Evolutionary conservation across 1,284 basidiomycete species (phyloP).

Genomic region (Paramarasmius palmivorus): DNA sequence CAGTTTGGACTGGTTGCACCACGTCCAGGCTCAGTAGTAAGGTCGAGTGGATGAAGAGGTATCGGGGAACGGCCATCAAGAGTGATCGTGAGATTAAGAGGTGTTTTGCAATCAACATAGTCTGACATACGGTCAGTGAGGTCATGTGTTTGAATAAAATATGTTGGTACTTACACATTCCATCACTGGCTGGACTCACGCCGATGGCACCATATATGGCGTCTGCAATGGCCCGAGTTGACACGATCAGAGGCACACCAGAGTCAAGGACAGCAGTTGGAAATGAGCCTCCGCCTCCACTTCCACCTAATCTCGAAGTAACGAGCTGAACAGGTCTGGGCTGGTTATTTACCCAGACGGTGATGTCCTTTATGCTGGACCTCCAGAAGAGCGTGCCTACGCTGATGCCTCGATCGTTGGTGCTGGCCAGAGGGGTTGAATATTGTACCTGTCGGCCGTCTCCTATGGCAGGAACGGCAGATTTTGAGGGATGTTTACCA

Average conservation of each 20-base stretch:
- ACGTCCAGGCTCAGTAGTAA: constrained; percentile 45
- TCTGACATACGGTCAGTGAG: constrained; percentile 37
- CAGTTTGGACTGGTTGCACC: constrained; percentile 50
- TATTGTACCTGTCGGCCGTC: constrained; percentile 6
- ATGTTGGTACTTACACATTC: constrained; percentile 53
- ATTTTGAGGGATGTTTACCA: constrained; percentile 56
- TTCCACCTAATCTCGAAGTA: constrained; percentile 21
- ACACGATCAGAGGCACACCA: constrained; percentile 65
- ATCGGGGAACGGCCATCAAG: constrained; percentile 56
- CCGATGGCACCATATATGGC: constrained; percentile 78
- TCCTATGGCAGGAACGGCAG: constrained; percentile 10
- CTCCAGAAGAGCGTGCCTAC: constrained; percentile 61
- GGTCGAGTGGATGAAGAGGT: constrained; percentile 70
- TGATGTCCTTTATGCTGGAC: constrained; percentile 51
- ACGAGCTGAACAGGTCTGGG: constrained; percentile 31
- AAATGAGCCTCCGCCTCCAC: constrained; percentile 32
- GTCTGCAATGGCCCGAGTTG: constrained; percentile 61
- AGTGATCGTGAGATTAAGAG: constrained; percentile 69
- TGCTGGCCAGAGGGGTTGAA: constrained; percentile 26
- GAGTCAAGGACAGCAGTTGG: constrained; percentile 71
- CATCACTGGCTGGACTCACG: constrained; percentile 56
- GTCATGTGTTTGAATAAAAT: background rate
- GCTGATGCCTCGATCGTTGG: constrained; percentile 37
- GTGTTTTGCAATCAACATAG: constrained; percentile 68
- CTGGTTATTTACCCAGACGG: constrained; percentile 55